A percentile compares a stretch with the other conserved stretches of the same genome.
Conservation (phyloP, 768 basidiomycete species). For the Clathrus columnatus region DNA sequence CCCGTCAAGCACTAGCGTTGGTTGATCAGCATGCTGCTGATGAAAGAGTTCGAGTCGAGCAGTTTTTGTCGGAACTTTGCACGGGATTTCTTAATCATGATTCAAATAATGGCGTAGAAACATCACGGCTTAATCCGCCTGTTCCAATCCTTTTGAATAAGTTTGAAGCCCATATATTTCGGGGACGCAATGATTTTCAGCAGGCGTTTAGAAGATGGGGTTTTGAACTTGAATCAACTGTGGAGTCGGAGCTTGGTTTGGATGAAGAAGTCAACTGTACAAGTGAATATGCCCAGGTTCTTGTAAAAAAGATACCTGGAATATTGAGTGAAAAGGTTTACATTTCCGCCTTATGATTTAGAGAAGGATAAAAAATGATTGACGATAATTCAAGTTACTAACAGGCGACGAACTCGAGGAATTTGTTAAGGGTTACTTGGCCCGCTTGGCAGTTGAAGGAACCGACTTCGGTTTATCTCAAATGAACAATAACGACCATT, state of each 20-base stretch:
- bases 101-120: conserved; percentile 26
- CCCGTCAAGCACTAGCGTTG: conserved; percentile 45
- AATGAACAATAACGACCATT: conserved; percentile 21
- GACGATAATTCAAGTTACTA: conserved; percentile 41
- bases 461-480: conserved; percentile 4
- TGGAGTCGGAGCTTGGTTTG: conserved; percentile 15
- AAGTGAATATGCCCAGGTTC: conserved; percentile 54
- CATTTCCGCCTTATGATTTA: conserved; percentile 8
- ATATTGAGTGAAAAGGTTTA: conserved; percentile 61
- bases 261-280: conserved; percentile 19
- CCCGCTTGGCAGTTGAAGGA: conserved; percentile 46
- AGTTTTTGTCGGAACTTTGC: conserved; percentile 68
- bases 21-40: conserved; percentile 99
- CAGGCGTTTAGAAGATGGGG: conserved; percentile 62
- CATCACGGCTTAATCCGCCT: conserved; percentile 42
- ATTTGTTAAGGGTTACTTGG: conserved; percentile 65
- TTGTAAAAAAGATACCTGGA: conserved; percentile 54
- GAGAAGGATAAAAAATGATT: conserved; percentile 13
- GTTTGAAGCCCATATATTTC: conserved; percentile 49
- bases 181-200: conserved; percentile 31
- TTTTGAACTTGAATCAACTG: conserved; percentile 36
- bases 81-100: conserved; percentile 43
- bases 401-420: conserved; percentile 64
- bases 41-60: conserved; percentile 87
- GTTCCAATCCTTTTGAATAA: conserved; percentile 56